Conservation (phyloP, 2,329 filamentous ascomycete genomes). For the Scopulariopsis brevicaulis region DNA sequence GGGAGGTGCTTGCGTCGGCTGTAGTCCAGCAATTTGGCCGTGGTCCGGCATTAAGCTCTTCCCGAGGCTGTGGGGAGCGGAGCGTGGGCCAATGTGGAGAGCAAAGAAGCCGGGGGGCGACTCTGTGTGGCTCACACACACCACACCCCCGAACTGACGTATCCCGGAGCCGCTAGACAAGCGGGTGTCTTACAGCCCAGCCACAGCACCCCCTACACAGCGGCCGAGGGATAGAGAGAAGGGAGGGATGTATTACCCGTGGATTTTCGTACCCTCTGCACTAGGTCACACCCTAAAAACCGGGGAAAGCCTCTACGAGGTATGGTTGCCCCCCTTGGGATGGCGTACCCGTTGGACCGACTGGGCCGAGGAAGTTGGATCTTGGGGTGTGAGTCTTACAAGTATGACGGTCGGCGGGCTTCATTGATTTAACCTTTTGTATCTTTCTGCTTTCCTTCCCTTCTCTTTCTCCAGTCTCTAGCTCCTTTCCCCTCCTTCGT, state of each 20-base stretch:
- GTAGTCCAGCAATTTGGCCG: no score
- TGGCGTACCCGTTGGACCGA: conserved; percentile 8
- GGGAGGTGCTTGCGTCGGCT: no score
- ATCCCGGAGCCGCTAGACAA: not conserved
- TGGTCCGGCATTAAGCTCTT: not conserved
- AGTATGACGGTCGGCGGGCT: not conserved
- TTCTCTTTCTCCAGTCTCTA: not conserved
- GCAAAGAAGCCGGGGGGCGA: not conserved
- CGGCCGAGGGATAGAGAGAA: no score
- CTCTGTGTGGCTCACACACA: not conserved
- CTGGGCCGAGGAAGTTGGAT: conserved; percentile 7
- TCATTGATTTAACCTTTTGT: conserved; percentile 5
- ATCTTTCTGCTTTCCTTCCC: conserved; percentile 7
- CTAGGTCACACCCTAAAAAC: not conserved
- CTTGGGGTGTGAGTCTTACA: not conserved
- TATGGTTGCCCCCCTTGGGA: not conserved
- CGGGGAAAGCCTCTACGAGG: not conserved
- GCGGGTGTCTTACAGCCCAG: not conserved
- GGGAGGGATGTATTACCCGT: not conserved
- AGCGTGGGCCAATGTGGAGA: no score
- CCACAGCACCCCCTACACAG: not conserved
- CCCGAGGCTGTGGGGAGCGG: not conserved
- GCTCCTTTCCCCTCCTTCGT: not conserved
- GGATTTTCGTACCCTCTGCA: not conserved
- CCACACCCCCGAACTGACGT: not conserved